A percentile compares a stretch with the other conserved stretches of the same genome.
These are phyloP conservation scores for Vigna hirtella DNA, from an alignment of 306 rosid genomes.

Conservation along the genomic window DNA sequence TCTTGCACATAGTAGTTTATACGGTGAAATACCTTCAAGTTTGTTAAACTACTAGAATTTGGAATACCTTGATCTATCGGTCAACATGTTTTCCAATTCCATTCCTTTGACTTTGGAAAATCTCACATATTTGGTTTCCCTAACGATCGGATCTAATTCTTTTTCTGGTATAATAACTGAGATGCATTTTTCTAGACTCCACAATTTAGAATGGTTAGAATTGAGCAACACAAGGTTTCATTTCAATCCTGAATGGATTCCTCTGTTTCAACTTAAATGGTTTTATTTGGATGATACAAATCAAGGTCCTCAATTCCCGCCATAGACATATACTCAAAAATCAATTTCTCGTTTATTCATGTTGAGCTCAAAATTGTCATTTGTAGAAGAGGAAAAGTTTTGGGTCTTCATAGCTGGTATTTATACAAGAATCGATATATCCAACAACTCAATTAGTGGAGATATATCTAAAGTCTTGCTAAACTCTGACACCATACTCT, in stretches of 20 bases:
- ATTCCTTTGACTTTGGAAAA: too few relatives aligned
- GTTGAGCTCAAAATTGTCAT: neutral
- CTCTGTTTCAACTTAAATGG: neutral
- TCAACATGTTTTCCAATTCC: too few relatives aligned
- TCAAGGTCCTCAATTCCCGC: too few relatives aligned
- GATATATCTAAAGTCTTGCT: neutral
- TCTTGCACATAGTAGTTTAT: too few relatives aligned
- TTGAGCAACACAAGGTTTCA: neutral
- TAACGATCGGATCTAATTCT: neutral
- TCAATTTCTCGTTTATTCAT: accelerated
- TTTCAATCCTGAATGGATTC: constrained; percentile 24
- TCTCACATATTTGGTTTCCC: neutral
- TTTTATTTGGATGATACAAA: neutral
- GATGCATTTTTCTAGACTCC: neutral
- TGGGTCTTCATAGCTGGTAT: neutral
- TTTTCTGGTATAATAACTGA: neutral
- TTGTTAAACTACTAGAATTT: too few relatives aligned
- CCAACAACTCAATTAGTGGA: neutral
- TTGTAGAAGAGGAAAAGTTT: neutral
- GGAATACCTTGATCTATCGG: too few relatives aligned
- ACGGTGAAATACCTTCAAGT: constrained; percentile 4
- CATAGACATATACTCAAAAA: too few relatives aligned
- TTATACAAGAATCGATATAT: neutral
- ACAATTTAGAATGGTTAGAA: neutral
- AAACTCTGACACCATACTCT: accelerated